Evolutionary conservation across 2,329 filamentous ascomycete genomes (phyloP).

Genomic region (Ciborinia camelliae): DNA sequence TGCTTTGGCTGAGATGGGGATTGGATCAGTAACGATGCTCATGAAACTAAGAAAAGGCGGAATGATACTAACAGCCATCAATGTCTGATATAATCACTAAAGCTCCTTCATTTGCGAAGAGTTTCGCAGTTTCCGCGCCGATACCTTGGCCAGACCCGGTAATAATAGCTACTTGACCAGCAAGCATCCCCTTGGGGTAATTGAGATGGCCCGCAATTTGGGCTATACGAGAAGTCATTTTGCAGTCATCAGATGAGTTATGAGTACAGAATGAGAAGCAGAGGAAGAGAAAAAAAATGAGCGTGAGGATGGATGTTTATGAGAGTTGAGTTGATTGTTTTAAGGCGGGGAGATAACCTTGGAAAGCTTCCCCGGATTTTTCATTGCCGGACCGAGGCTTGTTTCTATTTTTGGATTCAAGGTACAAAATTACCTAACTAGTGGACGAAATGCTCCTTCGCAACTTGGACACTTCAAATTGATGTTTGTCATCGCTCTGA

Average conservation of each 20-base stretch:
- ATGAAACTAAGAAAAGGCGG: constrained; percentile 17
- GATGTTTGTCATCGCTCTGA: no score
- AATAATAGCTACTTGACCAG: constrained; percentile 80
- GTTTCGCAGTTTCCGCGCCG: constrained; percentile 74
- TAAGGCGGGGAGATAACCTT: background rate
- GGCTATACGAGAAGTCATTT: constrained; percentile 51
- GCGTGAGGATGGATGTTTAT: no score
- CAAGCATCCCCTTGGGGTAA: constrained; percentile 75
- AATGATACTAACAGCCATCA: constrained; percentile 56
- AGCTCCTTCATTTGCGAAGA: constrained; percentile 86
- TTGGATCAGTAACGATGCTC: constrained; percentile 18
- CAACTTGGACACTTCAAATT: no score
- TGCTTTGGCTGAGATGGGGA: constrained; percentile 56
- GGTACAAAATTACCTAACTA: no score
- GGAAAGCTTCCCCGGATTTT: constrained; percentile 7
- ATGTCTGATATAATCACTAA: constrained; percentile 83
- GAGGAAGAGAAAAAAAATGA: background rate
- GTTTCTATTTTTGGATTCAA: constrained; percentile 12
- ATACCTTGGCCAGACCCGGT: constrained; percentile 86
- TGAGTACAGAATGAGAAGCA: background rate
- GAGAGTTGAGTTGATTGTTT: background rate
- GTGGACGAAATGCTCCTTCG: no score
- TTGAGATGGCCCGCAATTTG: constrained; percentile 79
- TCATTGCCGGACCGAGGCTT: background rate
- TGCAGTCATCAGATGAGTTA: background rate